Base-by-base conservation (phyloP, 2,329 filamentous ascomycete genomes). In the Talaromyces sp. region DNA sequence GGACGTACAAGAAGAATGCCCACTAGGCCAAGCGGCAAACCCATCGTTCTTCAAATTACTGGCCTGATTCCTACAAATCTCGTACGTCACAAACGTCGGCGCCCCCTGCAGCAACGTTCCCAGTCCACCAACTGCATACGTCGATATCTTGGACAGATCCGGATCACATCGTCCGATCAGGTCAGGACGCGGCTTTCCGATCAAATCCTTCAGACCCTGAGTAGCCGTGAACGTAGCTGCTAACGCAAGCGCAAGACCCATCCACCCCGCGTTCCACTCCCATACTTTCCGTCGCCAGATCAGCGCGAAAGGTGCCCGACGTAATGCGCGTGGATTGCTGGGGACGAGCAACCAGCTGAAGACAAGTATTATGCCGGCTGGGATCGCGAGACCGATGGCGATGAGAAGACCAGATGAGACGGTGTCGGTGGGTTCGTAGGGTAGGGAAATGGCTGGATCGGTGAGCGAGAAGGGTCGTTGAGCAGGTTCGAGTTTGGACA, bases 191-290 rank as follows among this genome's bases (percentile, higher is more conserved):
- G 86, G 86, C 70, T 86, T 88, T 42, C 86, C 87, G 66, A 86
- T 83, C 1, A 89, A 68, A 60, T 84, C 91, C 83, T 97, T 97
- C 82, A 96, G 86, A 58, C 89, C 90, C 69, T 91, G 87, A 0
- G 92, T 93, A 69, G 96, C 86, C 75, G 95, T 86, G 80, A 90
- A 96, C 4, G 89, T 84, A 1, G 85, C 81, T 2, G 88, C 86
- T 9, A 92, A 80, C 2, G 90, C 86, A 18, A 96, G 80, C 0
- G 82, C 90, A 2, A 96, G 82, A 0, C 93, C 93, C 70, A 96
- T 86, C 86, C 89, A 91, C 63, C 91, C 92, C 1, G 86, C 87
- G 72, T 97, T 92, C 74, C 91, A 87, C 75, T 97, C 93, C 92
- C 93, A 97, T 1, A 96, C 75, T 77, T 95, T 96, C 67, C 91